Evolutionary conservation across 1,139 yeast species (phyloP).

Genomic region (Saccharomyces hybrid): DNA sequence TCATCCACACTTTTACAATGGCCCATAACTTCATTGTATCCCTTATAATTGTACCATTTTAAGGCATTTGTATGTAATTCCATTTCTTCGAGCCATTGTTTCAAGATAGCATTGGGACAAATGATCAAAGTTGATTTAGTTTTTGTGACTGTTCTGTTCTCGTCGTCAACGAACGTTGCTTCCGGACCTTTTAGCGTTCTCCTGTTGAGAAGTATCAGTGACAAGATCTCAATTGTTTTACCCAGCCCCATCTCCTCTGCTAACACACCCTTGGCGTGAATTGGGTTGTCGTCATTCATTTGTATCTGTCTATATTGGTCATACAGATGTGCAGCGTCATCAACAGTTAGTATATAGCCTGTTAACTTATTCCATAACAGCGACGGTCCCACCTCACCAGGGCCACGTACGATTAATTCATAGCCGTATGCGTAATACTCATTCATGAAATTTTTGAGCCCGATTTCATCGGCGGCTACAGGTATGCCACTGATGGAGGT

Average conservation of each 20-base stretch:
- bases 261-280: conserved; percentile 53
- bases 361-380: conserved; percentile 30
- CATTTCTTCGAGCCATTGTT: conserved; percentile 80
- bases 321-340: conserved; percentile 8
- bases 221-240: conserved; percentile 76
- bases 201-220: conserved; percentile 55
- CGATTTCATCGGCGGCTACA: neutral
- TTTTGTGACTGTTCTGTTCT: conserved; percentile 35
- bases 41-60: conserved; percentile 55
- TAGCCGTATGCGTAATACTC: conserved; percentile 24
- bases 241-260: conserved; percentile 98
- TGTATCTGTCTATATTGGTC: neutral
- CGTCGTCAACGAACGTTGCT: conserved; percentile 8
- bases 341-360: conserved; percentile 18
- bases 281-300: neutral
- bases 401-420: conserved; percentile 10
- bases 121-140: conserved; percentile 71
- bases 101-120: conserved; percentile 73
- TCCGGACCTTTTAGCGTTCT: conserved; percentile 32
- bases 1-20: conserved; percentile 34
- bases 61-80: conserved; percentile 39
- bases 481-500: neutral
- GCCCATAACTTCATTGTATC: conserved; percentile 41
- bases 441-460: conserved; percentile 18
- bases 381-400: neutral